phyloP scores from a whole-genome alignment of 2,329 filamentous ascomycete species.

The Phialophora chinensis region DNA sequence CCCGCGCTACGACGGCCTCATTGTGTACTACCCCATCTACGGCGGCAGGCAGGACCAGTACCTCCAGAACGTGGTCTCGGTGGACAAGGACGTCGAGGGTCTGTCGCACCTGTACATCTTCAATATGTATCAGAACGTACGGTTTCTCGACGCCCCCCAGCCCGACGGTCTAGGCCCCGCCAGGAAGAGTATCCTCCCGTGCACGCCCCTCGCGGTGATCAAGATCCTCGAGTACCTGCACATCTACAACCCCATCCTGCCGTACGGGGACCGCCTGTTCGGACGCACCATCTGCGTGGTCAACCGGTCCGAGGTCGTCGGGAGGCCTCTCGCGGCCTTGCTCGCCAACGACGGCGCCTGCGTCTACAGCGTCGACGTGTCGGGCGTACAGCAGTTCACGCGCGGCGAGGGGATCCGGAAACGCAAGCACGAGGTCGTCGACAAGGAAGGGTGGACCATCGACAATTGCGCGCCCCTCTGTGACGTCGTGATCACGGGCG shows the following conservation, averaged over 20 bases:
- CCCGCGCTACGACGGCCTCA: slow-evolving; percentile 78
- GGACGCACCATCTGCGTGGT: slow-evolving; percentile 95
- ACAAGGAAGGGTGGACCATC: slow-evolving; percentile 79
- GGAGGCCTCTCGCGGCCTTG: slow-evolving; percentile 86
- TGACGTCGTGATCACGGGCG: slow-evolving; percentile 93
- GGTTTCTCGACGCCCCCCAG: slow-evolving; percentile 84
- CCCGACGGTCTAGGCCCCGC: slow-evolving; percentile 40
- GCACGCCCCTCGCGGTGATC: slow-evolving; percentile 92
- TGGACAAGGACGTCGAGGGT: slow-evolving; percentile 93
- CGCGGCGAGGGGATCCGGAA: slow-evolving; percentile 86
- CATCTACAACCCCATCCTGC: slow-evolving; percentile 94
- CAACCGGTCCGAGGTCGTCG: slow-evolving; percentile 95
- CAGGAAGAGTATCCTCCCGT: slow-evolving; percentile 91
- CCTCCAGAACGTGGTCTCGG: slow-evolving; percentile 89
- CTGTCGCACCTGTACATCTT: slow-evolving; percentile 92
- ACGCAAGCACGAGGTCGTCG: slow-evolving; percentile 81
- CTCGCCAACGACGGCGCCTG: slow-evolving; percentile 94
- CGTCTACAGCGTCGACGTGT: slow-evolving; percentile 93
- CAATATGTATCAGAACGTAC: slow-evolving; percentile 99
- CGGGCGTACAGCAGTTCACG: slow-evolving; percentile 89
- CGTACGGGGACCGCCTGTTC: slow-evolving; percentile 89
- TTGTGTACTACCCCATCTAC: slow-evolving; percentile 99
- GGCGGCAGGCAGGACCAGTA: slow-evolving; percentile 86
- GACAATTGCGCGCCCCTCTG: slow-evolving; percentile 84
- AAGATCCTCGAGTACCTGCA: slow-evolving; percentile 96